Base-by-base conservation (phyloP, 179 eudicot genomes). In the Beta macrorhiza region DNA sequence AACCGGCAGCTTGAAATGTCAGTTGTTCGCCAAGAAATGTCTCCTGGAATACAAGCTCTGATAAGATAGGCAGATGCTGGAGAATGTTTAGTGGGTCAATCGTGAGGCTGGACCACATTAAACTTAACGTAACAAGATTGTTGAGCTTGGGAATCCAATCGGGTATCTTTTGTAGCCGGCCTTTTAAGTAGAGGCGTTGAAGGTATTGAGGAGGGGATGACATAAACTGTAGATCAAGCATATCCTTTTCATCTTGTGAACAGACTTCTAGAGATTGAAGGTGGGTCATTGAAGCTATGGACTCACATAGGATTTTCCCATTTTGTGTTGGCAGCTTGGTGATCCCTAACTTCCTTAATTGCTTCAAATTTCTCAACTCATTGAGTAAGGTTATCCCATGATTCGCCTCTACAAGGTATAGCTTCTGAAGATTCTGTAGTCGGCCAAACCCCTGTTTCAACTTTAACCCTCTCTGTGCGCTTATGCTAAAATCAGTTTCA, bases 101-200 rank as follows among this genome's bases (percentile, higher is more conserved):
- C 14, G 55, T 5, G 81, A 85, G 16, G 16, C 70, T 52, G 14
- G 83, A 79, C 83, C 83, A 80, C 78, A 55, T 85, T 37, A 82
- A 83, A 68, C 74, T 65, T 17, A 85, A 8, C 16, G 71, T 70
- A 49, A 62, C 63, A 52, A 85, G 80, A 69, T 71, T 13, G 57
- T 59, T 56, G 25, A 85, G 81, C 17, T 47, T 59, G 57, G 70
- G 63, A 64, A 78, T 78, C 87, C 82, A 81, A 5, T 47, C 29
- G n/a, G 85, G 83, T 15, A 79, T 19, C 52, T 67, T 67, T n/a
- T 75, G 49, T 51, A 82, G 63, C 10, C 72, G 75, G 22, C 87
- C 87, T 71, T 80, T 76, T 51, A 85, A 85, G 67, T 42, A 59
- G 55, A 76, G 80, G 29, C 57, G 47, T 42, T 52, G 57, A 77